These are phyloP conservation scores for Syzygium malaccense DNA, from an alignment of 441 rosid species.

Conservation along the genomic window DNA sequence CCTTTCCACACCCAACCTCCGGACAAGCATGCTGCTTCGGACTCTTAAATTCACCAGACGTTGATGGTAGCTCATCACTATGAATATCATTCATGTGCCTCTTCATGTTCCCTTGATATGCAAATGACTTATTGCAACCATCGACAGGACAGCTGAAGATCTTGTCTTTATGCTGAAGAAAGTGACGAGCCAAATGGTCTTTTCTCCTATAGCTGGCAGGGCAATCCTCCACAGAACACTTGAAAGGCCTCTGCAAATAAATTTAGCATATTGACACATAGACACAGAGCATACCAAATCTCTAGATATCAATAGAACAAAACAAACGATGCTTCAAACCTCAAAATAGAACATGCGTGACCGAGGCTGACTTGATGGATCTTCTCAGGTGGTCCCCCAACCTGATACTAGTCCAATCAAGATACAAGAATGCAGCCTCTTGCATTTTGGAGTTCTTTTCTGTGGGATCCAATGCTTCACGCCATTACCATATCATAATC, in stretches of 20 bases:
- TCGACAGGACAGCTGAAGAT: slow-evolving; percentile 54
- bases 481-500: slow-evolving; percentile 12
- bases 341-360: slow-evolving; percentile 42
- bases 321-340: slow-evolving; percentile 27
- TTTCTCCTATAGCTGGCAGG: slow-evolving; percentile 60
- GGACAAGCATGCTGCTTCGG: slow-evolving; percentile 39
- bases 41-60: neutral
- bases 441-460: slow-evolving; percentile 91
- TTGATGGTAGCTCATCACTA: slow-evolving; percentile 1
- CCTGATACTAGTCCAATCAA: slow-evolving; percentile 94
- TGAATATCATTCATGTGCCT: slow-evolving; percentile 54
- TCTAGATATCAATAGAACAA: neutral
- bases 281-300: neutral
- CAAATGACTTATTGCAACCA: slow-evolving; percentile 42
- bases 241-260: slow-evolving; percentile 53
- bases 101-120: slow-evolving; percentile 39
- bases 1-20: slow-evolving; percentile 74
- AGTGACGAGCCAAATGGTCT: slow-evolving; percentile 74
- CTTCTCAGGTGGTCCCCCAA: slow-evolving; percentile 98
- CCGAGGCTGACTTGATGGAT: slow-evolving; percentile 79
- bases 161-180: slow-evolving; percentile 56
- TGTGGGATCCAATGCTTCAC: slow-evolving; percentile 98
- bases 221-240: slow-evolving; percentile 56
- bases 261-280: neutral
- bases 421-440: slow-evolving; percentile 47